These are phyloP conservation scores for Retiboletus flavoniger DNA, from an alignment of 1,284 basidiomycete genomes.

Conservation along the genomic window DNA sequence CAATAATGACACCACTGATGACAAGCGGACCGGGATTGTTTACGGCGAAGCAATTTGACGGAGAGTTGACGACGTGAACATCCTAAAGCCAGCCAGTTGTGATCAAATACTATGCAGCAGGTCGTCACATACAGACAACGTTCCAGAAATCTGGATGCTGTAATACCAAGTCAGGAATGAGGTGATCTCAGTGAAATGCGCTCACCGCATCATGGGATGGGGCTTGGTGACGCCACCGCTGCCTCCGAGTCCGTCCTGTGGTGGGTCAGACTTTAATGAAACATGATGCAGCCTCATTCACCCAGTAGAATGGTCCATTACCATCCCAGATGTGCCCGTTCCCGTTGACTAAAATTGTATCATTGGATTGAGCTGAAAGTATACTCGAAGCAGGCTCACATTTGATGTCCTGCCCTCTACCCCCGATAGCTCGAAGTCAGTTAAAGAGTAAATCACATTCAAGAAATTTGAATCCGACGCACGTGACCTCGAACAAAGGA, in stretches of 20 bases:
- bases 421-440: background rate
- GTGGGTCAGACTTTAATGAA: background rate
- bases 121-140: conserved; percentile 20
- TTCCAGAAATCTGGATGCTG: conserved; percentile 29
- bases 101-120: background rate
- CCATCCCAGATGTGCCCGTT: conserved; percentile 48
- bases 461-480: conserved; percentile 4
- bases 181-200: background rate
- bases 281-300: conserved; percentile 11
- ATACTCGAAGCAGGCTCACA: conserved; percentile 32
- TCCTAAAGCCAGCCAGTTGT: conserved; percentile 23
- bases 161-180: background rate
- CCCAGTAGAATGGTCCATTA: conserved; percentile 44
- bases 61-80: conserved; percentile 48
- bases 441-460: background rate
- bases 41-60: conserved; percentile 40
- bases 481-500: conserved; percentile 38
- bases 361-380: background rate
- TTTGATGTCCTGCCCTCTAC: conserved; percentile 39
- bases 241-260: conserved; percentile 45
- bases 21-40: conserved; percentile 32
- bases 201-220: conserved; percentile 50
- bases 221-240: conserved; percentile 42
- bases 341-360: conserved; percentile 42
- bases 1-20: conserved; percentile 40